These are phyloP conservation scores for Fusarium falciforme DNA, from an alignment of 2,329 filamentous ascomycete genomes.

Conservation along the genomic window DNA sequence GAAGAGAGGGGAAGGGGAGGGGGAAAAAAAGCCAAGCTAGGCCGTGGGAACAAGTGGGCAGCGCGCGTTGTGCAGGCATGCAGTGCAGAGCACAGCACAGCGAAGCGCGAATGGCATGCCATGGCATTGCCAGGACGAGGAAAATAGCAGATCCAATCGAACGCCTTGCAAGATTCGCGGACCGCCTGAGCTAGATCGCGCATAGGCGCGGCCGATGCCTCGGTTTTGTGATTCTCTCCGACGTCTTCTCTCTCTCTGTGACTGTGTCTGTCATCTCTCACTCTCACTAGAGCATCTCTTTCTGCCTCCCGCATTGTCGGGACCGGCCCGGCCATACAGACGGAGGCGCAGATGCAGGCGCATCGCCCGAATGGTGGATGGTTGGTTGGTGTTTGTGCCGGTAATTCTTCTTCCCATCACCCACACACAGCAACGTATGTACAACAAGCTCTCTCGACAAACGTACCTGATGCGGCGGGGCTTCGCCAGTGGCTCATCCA, in stretches of 20 bases:
- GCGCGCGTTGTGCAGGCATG: conserved; percentile 1
- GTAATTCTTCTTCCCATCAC: conserved; percentile 26
- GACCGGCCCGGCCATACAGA: conserved; percentile 44
- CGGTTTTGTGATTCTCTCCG: background rate
- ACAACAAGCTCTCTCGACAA: conserved; percentile 18
- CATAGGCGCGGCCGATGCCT: conserved; percentile 12
- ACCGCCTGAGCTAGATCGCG: conserved; percentile 23
- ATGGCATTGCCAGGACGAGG: conserved; percentile 3
- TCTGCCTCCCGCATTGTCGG: conserved; percentile 28
- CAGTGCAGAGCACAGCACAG: conserved; percentile 2
- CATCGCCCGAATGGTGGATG: background rate
- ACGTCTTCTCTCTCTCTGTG: conserved; percentile 6
- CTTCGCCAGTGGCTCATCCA: conserved; percentile 30
- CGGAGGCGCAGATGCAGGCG: conserved; percentile 10
- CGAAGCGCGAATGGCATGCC: background rate
- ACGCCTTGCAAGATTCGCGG: conserved; percentile 18
- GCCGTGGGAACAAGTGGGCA: background rate
- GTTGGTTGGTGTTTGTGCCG: conserved; percentile 22
- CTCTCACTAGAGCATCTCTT: conserved; percentile 18
- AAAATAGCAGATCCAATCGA: conserved; percentile 38
- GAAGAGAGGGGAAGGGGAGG: conserved; percentile 1
- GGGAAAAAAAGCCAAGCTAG: conserved; percentile 6
- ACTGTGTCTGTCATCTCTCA: background rate
- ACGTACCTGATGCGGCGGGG: conserved; percentile 41
- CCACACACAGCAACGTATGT: conserved; percentile 8